Evolutionary conservation across 2,329 filamentous ascomycete genomes (phyloP), one percentile per base, ranked within the genome.

Genomic region (Purpureocillium lavendulum): DNA sequence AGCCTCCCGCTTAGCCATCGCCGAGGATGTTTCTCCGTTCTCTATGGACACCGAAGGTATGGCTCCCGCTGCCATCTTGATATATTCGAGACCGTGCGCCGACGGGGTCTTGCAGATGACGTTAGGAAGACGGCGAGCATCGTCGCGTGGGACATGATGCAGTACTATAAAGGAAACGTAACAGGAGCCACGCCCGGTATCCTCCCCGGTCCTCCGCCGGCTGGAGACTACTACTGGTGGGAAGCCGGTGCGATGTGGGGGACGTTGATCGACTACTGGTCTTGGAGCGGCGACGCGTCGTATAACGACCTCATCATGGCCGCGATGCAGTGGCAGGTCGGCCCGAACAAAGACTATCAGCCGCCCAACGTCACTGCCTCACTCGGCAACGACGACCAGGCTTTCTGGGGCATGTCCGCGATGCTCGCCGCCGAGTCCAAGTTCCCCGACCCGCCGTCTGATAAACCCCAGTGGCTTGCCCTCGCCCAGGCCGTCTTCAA

Each of bases 401-500:
- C 67, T 12, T 80, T 79, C 57, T 82, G 77, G 78, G 77, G 70
- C 33, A 69, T 81, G 69, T 82, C 39, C 67, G 75, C 38, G 64
- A 80, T 79, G 65, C 62, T 66, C 14, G 75, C 74, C 1, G 72
- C 71, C 13, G 75, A 79, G 49, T 55, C 66, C 40, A 68, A 69
- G 28, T 78, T 80, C 47, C 69, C 71, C 7, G 62, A 77, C 46
- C 71, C 71, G 9, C 58, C 67, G 0, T 49, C 60, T 2, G 64
- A 66, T 40, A 49, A 71, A 41, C 68, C 73, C 2, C 58, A 69
- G 28, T 76, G 71, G 63, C 60, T 75, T 9, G 66, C 72, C 11
- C 65, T 82, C 8, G 77, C 73, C 2, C 69, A 78, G 52, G 73
- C 70, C 28, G 75, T 84, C 13, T 88, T 75, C 50, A 77, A 80